Evolutionary conservation across 257 asterid genomes (phyloP).

Genomic region (Ballota nigra): DNA sequence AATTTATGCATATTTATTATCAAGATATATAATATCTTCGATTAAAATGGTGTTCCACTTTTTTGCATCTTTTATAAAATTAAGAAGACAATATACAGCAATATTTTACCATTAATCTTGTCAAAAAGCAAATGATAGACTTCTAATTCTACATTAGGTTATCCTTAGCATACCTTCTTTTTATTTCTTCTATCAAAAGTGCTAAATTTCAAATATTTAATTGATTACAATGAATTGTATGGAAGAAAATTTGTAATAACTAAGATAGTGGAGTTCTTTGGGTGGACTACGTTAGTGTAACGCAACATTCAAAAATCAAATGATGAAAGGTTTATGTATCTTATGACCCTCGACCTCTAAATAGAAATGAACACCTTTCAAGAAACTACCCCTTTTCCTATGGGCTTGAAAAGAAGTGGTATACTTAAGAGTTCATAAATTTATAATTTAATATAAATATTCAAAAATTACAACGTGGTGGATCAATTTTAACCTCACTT

Average conservation of each 20-base stretch:
- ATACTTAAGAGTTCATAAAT: neutral
- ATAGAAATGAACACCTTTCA: neutral
- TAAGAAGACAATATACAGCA: neutral
- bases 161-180: neutral
- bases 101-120: neutral
- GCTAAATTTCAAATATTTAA: conserved; percentile 24
- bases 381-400: neutral
- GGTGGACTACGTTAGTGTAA: conserved; percentile 25
- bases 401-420: neutral
- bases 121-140: conserved; percentile 28
- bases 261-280: conserved; percentile 15
- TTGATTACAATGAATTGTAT: conserved; percentile 23
- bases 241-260: neutral
- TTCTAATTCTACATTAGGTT: neutral
- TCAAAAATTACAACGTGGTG: neutral
- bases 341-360: neutral
- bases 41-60: neutral
- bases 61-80: neutral
- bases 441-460: neutral
- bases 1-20: neutral
- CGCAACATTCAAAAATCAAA: conserved; percentile 24
- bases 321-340: conserved; percentile 22
- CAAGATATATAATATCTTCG: neutral
- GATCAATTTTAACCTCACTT: too few species aligned
- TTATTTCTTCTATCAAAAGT: neutral